These are phyloP conservation scores for Apiotrichum akiyoshidainum DNA, from an alignment of 1,284 basidiomycete species.

Conservation along the genomic window DNA sequence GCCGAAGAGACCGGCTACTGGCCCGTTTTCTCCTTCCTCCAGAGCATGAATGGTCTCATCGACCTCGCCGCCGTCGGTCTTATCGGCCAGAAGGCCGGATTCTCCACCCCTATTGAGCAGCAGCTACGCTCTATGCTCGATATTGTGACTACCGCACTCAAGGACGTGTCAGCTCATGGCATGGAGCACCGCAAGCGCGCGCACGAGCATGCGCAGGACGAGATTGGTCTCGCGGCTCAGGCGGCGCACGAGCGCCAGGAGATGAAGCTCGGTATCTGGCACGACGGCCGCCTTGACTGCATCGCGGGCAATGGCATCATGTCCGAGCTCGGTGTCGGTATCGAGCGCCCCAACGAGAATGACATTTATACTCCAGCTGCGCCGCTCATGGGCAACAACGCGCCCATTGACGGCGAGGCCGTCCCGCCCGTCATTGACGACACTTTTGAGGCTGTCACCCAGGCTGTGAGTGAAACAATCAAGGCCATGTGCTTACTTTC, in stretches of 20 bases:
- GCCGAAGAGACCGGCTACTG: slow-evolving; percentile 77
- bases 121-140: slow-evolving; percentile 85
- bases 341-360: slow-evolving; percentile 58
- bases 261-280: slow-evolving; percentile 64
- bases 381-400: slow-evolving; percentile 29
- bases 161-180: slow-evolving; percentile 55
- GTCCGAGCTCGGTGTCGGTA: slow-evolving; percentile 72
- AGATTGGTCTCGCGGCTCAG: slow-evolving; percentile 26
- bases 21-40: slow-evolving; percentile 85
- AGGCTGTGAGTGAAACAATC: neutral
- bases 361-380: slow-evolving; percentile 48
- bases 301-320: slow-evolving; percentile 78
- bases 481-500: neutral
- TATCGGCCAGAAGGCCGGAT: slow-evolving; percentile 92
- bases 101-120: slow-evolving; percentile 76
- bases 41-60: slow-evolving; percentile 77
- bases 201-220: slow-evolving; percentile 27
- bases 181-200: slow-evolving; percentile 52
- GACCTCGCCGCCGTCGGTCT: slow-evolving; percentile 90
- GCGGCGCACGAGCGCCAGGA: slow-evolving; percentile 39
- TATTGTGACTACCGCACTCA: slow-evolving; percentile 70
- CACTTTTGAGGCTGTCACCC: neutral
- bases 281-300: slow-evolving; percentile 75
- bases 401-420: slow-evolving; percentile 34
- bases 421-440: slow-evolving; percentile 24